Conservation (phyloP, 768 basidiomycete genomes). For the Mycena albidolilacea region DNA sequence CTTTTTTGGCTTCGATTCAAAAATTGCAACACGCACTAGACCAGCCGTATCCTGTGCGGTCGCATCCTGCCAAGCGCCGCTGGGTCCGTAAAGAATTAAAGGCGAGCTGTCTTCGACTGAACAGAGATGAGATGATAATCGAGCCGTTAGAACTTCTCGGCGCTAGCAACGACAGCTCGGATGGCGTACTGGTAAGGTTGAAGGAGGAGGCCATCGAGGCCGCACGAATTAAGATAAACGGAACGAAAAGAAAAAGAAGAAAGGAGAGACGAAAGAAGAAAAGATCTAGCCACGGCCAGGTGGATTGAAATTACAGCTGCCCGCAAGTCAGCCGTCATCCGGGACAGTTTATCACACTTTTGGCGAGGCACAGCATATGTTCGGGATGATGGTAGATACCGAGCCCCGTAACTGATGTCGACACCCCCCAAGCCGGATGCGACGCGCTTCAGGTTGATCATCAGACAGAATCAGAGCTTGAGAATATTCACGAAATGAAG, state of each 20-base stretch:
- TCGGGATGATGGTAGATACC: slow-evolving; percentile 14
- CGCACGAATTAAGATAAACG: slow-evolving; percentile 36
- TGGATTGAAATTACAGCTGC: slow-evolving; percentile 29
- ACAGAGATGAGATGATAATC: background rate
- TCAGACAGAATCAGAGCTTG: background rate
- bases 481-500: no score
- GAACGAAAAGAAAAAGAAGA: slow-evolving; percentile 37
- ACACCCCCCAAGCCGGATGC: slow-evolving; percentile 4
- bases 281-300: slow-evolving; percentile 32
- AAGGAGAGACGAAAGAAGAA: slow-evolving; percentile 37
- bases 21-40: slow-evolving; percentile 47
- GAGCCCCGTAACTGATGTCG: slow-evolving; percentile 11
- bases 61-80: slow-evolving; percentile 65
- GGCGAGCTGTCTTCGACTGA: slow-evolving; percentile 74
- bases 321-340: slow-evolving; percentile 19
- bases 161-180: background rate
- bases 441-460: background rate
- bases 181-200: slow-evolving; percentile 56
- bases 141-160: background rate
- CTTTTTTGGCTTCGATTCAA: background rate
- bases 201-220: slow-evolving; percentile 65
- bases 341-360: slow-evolving; percentile 10
- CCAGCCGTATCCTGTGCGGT: slow-evolving; percentile 56
- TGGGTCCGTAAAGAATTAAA: slow-evolving; percentile 65
- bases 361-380: slow-evolving; percentile 15